Base-by-base conservation (phyloP, 768 basidiomycete genomes). In the Suillus alpinus region DNA sequence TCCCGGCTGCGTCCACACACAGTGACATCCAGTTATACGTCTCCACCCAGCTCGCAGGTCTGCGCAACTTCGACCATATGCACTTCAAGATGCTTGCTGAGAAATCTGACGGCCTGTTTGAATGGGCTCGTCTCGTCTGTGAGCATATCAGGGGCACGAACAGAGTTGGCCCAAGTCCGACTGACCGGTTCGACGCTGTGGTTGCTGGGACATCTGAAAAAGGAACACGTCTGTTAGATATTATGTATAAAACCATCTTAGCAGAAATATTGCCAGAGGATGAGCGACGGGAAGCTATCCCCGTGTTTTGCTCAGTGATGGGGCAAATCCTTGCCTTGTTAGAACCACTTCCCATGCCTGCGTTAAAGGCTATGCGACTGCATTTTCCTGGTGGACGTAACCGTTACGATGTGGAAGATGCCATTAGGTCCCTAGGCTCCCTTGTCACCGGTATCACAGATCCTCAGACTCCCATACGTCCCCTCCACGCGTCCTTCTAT, bases 401-500 rank as follows among this genome's bases (percentile, higher is more conserved):
- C 2, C 23, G 23, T 7, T 46, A 47, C 14, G 6, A 18, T 65
- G 3, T 16, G 23, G 18, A 20, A 16, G 0, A 3, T 1, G 26
- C 3, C 26, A 26, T 26, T 10, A 12, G 9, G 36, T 8, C 36
- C 1, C 6, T 62, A 10, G 55, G 59, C 1, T 44, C 61, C 12
- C 23, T 62, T 34, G 1, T 68, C 37, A 59, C 50, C 20, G 52
- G 57, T 14, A 49, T 20, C 0, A 0, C 32, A 2, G 53, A 44
- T 23, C 14, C 4, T 8, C 26, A 29, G 12, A 46, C 31, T n/a
- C 58, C 63, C 6, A 60, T 70, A 29, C 60, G 51, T 7, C 59
- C 65, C 13, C 60, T 71, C 7, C 72, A 73, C 46, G 51, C 69
- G 3, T 73, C 72, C 0, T 71, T 73, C 61, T 55, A 53, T 10